Conservation (phyloP, 441 rosid genomes). For the Populus trichocarpa region DNA sequence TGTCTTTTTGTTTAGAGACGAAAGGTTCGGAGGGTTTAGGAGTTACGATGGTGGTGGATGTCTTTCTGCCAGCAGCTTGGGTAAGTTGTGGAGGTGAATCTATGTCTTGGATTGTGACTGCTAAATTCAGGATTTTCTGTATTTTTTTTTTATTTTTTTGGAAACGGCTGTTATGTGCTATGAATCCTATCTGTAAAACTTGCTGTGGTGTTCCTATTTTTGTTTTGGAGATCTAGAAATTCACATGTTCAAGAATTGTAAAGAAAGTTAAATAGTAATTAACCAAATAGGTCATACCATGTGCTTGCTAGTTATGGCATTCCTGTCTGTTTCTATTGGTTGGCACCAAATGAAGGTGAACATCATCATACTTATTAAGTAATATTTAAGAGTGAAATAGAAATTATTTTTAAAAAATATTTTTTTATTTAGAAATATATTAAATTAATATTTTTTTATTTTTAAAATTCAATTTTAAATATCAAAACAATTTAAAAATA, state of each 20-base stretch:
- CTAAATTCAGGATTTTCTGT: background rate
- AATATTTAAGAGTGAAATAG: too few species aligned
- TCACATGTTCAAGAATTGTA: background rate
- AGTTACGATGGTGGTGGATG: background rate
- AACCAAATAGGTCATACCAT: background rate
- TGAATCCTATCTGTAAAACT: background rate
- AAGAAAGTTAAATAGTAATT: background rate
- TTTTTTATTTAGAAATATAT: too few species aligned
- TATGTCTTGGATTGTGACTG: background rate
- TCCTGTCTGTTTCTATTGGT: background rate
- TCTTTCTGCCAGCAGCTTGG: background rate
- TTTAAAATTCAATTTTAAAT: too few species aligned
- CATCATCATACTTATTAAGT: background rate
- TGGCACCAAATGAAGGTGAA: background rate
- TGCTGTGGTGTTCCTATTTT: background rate
- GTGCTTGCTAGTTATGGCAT: background rate
- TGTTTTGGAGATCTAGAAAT: background rate
- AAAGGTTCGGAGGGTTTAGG: background rate
- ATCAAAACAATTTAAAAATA: too few species aligned
- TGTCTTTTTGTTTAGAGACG: background rate
- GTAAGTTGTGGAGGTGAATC: background rate
- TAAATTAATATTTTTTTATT: too few species aligned
- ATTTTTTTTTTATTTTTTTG: background rate
- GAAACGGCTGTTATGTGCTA: background rate
- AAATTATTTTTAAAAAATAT: too few species aligned